Evolutionary conservation across 805 yeast genomes (phyloP).

Genomic region (Metschnikowia kofuensis): DNA sequence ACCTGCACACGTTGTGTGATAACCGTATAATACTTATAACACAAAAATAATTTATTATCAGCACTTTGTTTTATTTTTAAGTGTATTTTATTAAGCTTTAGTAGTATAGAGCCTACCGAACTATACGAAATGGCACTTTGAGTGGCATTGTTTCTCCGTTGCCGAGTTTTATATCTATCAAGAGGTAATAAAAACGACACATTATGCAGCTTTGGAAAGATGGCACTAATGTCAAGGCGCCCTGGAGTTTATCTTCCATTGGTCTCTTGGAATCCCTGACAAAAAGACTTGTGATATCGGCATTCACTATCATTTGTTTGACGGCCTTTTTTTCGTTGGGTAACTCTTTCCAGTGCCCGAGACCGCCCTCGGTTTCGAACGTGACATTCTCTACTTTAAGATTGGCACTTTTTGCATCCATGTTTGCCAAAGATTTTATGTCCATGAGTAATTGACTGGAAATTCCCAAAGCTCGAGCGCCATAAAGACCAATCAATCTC

Average conservation of each 20-base stretch:
- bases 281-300: constrained; percentile 15
- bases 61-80: not conserved
- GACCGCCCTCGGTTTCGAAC: constrained; percentile 11
- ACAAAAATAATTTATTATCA: not conserved
- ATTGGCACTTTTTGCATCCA: constrained; percentile 21
- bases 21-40: not conserved
- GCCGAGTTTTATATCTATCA: constrained; percentile 18
- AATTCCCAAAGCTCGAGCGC: constrained; percentile 19
- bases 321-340: constrained; percentile 1
- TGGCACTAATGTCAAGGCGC: constrained; percentile 24
- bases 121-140: constrained; percentile 21
- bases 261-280: constrained; percentile 10
- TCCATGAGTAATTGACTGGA: constrained; percentile 24
- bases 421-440: constrained; percentile 24
- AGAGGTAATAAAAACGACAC: constrained; percentile 26
- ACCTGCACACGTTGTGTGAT: not conserved
- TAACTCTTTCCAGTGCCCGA: constrained; percentile 11
- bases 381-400: constrained; percentile 18
- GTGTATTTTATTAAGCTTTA: too few species aligned
- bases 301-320: constrained; percentile 4
- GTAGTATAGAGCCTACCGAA: not conserved
- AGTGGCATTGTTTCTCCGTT: constrained; percentile 19
- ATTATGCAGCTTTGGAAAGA: constrained; percentile 28
- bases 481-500: constrained; percentile 15
- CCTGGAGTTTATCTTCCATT: constrained; percentile 14